Conservation (phyloP, 2,329 filamentous ascomycete genomes). For the Sclerotinia spermophila region DNA sequence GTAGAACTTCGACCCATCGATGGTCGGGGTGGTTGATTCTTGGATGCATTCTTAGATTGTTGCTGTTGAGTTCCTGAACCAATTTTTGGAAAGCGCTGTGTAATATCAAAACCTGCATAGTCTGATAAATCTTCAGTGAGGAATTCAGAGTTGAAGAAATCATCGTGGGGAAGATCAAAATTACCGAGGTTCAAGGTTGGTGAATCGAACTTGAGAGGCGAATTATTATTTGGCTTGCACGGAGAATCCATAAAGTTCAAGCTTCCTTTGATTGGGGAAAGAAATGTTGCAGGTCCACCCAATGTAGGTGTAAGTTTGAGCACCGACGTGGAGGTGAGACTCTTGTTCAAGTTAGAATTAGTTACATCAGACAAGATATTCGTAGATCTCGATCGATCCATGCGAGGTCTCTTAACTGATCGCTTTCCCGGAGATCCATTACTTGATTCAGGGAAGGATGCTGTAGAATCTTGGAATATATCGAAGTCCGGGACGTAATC, state of each 20-base stretch:
- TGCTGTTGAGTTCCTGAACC: conserved; percentile 47
- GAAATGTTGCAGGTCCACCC: conserved; percentile 39
- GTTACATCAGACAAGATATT: conserved; percentile 58
- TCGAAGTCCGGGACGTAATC: conserved; percentile 55
- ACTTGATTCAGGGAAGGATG: conserved; percentile 44
- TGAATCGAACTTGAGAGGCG: conserved; percentile 30
- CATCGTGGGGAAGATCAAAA: conserved; percentile 42
- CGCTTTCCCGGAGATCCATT: conserved; percentile 66
- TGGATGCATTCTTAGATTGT: conserved; percentile 28
- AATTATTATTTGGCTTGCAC: conserved; percentile 44
- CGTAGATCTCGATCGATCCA: conserved; percentile 61
- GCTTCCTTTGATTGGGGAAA: conserved; percentile 57
- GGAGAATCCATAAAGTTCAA: conserved; percentile 46
- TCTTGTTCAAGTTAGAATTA: conserved; percentile 47
- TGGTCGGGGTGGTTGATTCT: conserved; percentile 28
- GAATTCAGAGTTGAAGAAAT: conserved; percentile 53
- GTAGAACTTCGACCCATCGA: conserved; percentile 35
- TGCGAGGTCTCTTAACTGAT: conserved; percentile 53
- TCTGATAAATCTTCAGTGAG: conserved; percentile 58
- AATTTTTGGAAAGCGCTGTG: conserved; percentile 74
- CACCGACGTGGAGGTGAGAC: conserved; percentile 48
- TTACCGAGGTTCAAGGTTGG: conserved; percentile 25
- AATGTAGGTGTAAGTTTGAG: conserved; percentile 45
- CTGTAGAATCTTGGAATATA: conserved; percentile 50
- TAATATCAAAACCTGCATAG: conserved; percentile 62